phyloP scores from a whole-genome alignment of 768 basidiomycete genomes.

The Kwoniella pini region DNA sequence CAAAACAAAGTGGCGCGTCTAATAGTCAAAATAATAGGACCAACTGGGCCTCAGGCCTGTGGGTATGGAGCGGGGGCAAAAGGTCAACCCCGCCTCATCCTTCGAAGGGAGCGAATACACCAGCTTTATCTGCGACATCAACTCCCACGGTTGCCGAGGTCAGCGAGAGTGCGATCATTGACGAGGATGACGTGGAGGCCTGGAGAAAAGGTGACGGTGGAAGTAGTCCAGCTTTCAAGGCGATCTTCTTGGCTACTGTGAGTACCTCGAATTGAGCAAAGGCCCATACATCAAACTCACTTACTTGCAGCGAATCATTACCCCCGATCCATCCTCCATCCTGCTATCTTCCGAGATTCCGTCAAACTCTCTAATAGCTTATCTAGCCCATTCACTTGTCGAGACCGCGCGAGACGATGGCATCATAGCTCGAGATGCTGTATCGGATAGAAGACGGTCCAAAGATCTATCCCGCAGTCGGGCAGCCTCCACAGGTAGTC shows the following conservation, averaged over 20 bases:
- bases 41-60: conserved; percentile 45
- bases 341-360: conserved; percentile 29
- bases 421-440: conserved; percentile 33
- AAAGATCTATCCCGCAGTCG: conserved; percentile 18
- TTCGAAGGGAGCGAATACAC: background rate
- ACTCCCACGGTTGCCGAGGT: background rate
- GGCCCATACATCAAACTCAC: too few species aligned
- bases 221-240: conserved; percentile 44
- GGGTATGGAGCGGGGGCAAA: conserved; percentile 38
- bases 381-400: conserved; percentile 47
- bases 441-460: conserved; percentile 25
- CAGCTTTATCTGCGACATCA: background rate
- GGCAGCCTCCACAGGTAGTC: conserved; percentile 35
- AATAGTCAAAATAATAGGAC: conserved; percentile 8
- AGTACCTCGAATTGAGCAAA: conserved; percentile 16
- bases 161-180: conserved; percentile 5
- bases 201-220: conserved; percentile 47
- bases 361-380: conserved; percentile 40
- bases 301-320: conserved; percentile 45
- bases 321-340: conserved; percentile 48
- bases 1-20: too few species aligned
- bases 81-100: background rate
- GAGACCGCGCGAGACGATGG: conserved; percentile 42
- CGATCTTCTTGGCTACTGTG: conserved; percentile 50
- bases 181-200: conserved; percentile 33